Conservation (phyloP, 257 asterid genomes). For the Penstemon barbatus region DNA sequence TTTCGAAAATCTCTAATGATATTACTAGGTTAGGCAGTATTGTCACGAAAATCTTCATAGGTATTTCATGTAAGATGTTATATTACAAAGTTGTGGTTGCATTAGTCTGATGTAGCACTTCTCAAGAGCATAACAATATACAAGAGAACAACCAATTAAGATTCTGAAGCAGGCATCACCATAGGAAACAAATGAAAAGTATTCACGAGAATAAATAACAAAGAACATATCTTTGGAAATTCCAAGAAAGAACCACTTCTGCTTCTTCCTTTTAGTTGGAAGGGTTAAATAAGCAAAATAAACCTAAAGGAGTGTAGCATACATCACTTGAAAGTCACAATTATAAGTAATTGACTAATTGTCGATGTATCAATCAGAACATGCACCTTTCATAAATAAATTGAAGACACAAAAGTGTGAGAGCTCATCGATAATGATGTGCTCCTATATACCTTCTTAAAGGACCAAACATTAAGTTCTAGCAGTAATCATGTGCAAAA, state of each 20-base stretch:
- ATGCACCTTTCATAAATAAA: not conserved
- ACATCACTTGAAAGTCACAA: not conserved
- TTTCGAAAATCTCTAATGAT: not conserved
- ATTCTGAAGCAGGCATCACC: not conserved
- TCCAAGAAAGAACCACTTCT: not conserved
- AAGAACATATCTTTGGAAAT: not conserved
- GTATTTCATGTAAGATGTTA: conserved; percentile 1
- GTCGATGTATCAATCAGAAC: conserved; percentile 2
- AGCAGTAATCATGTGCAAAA: conserved; percentile 11
- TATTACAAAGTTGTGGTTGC: not conserved
- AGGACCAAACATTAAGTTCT: conserved; percentile 10
- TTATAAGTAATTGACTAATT: not conserved
- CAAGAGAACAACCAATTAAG: conserved; percentile 1
- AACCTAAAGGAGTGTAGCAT: not conserved
- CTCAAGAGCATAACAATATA: not conserved
- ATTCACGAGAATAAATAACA: not conserved
- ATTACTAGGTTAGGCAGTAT: not conserved
- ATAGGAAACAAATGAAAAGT: not conserved
- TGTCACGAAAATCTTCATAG: not conserved
- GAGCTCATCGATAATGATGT: not conserved
- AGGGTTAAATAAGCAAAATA: conserved; percentile 7
- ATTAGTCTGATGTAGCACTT: conserved; percentile 2
- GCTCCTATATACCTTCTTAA: not conserved
- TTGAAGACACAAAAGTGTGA: not conserved
- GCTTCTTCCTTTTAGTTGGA: not conserved